Percentiles rank a stretch among this genome's conserved stretches.
Evolutionary conservation across 768 basidiomycete species (phyloP).

Genomic region (Mycena indigotica): DNA sequence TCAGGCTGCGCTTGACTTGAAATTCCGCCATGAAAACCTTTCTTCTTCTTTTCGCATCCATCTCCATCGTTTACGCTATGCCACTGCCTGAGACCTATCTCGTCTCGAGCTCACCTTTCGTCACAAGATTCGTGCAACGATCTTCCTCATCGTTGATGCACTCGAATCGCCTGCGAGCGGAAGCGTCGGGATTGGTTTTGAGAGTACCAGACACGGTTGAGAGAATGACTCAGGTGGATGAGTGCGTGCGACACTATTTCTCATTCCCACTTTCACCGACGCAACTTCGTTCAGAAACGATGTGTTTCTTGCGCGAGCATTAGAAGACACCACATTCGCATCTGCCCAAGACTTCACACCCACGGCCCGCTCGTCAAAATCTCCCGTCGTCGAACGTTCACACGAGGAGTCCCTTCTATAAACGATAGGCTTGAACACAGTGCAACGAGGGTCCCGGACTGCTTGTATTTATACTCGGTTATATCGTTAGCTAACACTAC

Average conservation of each 20-base stretch:
- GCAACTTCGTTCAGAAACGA: conserved; percentile 10
- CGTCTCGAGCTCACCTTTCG: conserved; percentile 19
- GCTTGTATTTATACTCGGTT: neutral
- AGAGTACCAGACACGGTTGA: conserved; percentile 10
- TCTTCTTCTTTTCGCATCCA: conserved; percentile 2
- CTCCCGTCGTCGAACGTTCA: neutral
- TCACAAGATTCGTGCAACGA: conserved; percentile 13
- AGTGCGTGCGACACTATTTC: conserved; percentile 6
- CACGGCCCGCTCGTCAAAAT: neutral
- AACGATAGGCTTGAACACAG: neutral
- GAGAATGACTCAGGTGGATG: neutral
- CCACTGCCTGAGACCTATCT: conserved; percentile 14
- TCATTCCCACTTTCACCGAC: neutral
- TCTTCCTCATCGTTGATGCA: neutral
- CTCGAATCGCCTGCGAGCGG: conserved; percentile 7
- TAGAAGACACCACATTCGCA: conserved; percentile 16
- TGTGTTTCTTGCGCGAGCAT: conserved; percentile 18
- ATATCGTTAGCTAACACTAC: too few species aligned
- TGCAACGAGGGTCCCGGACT: neutral
- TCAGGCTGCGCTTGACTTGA: neutral
- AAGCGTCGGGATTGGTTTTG: conserved; percentile 13
- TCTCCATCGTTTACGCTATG: conserved; percentile 1
- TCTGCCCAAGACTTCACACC: conserved; percentile 8
- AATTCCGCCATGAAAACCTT: conserved; percentile 15
- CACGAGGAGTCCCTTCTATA: neutral